These are phyloP conservation scores for Penicillium soppii DNA, from an alignment of 495 filamentous ascomycete species.

Conservation along the genomic window DNA sequence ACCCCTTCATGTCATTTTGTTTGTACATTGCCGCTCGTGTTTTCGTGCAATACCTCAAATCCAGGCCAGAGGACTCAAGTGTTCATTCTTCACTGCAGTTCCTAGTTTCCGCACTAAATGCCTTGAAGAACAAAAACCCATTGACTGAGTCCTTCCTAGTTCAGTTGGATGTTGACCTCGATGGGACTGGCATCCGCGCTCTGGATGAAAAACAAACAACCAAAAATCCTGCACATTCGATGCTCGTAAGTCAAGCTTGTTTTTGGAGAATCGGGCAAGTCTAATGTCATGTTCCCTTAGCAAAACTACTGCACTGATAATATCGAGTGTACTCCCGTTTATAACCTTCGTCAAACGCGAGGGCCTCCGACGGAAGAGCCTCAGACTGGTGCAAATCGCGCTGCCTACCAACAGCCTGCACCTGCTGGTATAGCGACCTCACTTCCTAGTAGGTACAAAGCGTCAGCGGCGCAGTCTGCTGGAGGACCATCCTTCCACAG, in stretches of 20 bases:
- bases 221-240: conserved; percentile 6
- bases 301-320: conserved; percentile 8
- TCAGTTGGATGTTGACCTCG: conserved; percentile 89
- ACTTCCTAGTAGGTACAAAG: conserved; percentile 30
- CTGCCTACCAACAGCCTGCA: not conserved
- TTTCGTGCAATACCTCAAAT: conserved; percentile 93
- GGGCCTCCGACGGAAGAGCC: not conserved
- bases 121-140: conserved; percentile 83
- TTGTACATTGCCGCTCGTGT: conserved; percentile 93
- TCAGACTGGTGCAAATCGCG: conserved; percentile 4
- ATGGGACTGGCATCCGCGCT: conserved; percentile 52
- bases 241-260: conserved; percentile 10
- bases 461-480: conserved; percentile 1
- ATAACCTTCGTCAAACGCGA: conserved; percentile 14
- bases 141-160: conserved; percentile 94
- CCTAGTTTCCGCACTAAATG: conserved; percentile 83
- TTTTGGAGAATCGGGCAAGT: not conserved
- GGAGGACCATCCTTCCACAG: conserved; percentile 1
- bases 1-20: conserved; percentile 94
- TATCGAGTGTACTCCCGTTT: conserved; percentile 12
- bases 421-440: conserved; percentile 13
- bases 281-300: conserved; percentile 10
- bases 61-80: conserved; percentile 78
- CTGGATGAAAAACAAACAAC: conserved; percentile 10
- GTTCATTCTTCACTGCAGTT: conserved; percentile 84